Conservation (phyloP, 495 filamentous ascomycete species). For the Aspergillus wentii region DNA sequence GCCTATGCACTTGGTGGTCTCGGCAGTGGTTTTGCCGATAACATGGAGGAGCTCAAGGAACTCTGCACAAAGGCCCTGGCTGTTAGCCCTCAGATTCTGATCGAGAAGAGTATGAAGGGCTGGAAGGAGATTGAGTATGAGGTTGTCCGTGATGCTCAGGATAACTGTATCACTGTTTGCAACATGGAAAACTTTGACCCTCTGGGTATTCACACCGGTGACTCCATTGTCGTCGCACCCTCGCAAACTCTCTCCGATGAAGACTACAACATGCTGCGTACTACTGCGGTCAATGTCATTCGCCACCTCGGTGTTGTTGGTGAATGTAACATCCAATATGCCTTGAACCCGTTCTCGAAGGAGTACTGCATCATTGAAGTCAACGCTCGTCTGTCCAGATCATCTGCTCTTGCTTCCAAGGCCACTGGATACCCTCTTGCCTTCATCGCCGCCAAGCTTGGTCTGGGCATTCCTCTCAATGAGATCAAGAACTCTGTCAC, state of each 20-base stretch:
- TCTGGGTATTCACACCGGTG: conserved; percentile 95
- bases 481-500: conserved; percentile 96
- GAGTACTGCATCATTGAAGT: conserved; percentile 99
- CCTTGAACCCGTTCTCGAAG: conserved; percentile 89
- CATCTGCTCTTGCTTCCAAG: conserved; percentile 94
- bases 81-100: conserved; percentile 90
- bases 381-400: conserved; percentile 95
- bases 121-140: conserved; percentile 99
- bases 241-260: conserved; percentile 96
- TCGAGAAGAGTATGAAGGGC: conserved; percentile 98
- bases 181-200: conserved; percentile 99
- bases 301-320: conserved; percentile 95
- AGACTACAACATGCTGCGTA: conserved; percentile 98
- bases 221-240: conserved; percentile 96
- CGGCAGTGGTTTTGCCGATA: conserved; percentile 91
- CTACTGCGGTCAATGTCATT: conserved; percentile 97
- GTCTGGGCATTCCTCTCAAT: conserved; percentile 90
- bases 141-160: conserved; percentile 89
- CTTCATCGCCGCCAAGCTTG: conserved; percentile 93
- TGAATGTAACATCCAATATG: conserved; percentile 99
- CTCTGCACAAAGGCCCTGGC: conserved; percentile 95
- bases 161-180: conserved; percentile 99
- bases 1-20: conserved; percentile 95
- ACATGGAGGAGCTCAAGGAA: conserved; percentile 79
- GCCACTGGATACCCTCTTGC: conserved; percentile 96